These are phyloP conservation scores for Sclerotinia sclerotiorum DNA, from an alignment of 2,329 filamentous ascomycete species.

Conservation along the genomic window DNA sequence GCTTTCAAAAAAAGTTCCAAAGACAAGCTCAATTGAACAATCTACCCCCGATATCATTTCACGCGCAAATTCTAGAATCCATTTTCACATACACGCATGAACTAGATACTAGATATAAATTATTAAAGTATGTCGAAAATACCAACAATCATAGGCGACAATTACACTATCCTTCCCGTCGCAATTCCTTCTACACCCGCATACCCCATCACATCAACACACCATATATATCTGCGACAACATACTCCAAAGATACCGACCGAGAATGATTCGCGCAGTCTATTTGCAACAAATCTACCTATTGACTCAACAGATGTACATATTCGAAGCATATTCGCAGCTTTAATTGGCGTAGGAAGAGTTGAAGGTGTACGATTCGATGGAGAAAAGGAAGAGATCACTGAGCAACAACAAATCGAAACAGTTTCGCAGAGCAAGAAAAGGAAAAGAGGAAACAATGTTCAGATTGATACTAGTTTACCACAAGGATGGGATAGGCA, in stretches of 20 bases:
- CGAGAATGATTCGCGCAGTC: slow-evolving; percentile 69
- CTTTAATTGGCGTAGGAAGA: slow-evolving; percentile 71
- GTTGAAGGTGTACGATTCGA: slow-evolving; percentile 80
- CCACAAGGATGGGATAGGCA: slow-evolving; percentile 72
- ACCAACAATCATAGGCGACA: slow-evolving; percentile 24
- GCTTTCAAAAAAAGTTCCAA: slow-evolving; percentile 24
- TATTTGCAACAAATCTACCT: slow-evolving; percentile 91
- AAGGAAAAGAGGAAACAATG: slow-evolving; percentile 50
- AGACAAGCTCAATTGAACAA: slow-evolving; percentile 15
- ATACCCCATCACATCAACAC: slow-evolving; percentile 61
- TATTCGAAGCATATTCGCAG: slow-evolving; percentile 72
- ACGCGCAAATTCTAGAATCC: neutral
- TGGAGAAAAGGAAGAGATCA: slow-evolving; percentile 49
- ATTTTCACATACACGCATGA: neutral
- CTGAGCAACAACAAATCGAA: slow-evolving; percentile 31
- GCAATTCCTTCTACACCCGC: slow-evolving; percentile 50
- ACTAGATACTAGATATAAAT: too few species aligned
- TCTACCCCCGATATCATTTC: neutral
- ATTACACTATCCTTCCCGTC: slow-evolving; percentile 39
- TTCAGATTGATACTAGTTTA: slow-evolving; percentile 63
- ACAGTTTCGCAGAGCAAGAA: slow-evolving; percentile 47
- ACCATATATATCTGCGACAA: slow-evolving; percentile 83
- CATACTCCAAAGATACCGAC: slow-evolving; percentile 79
- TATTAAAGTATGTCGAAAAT: slow-evolving; percentile 32
- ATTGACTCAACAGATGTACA: slow-evolving; percentile 77